These are phyloP conservation scores for Hyparrhenia diplandra DNA, from an alignment of 176 grass and related monocot genomes.

Conservation along the genomic window DNA sequence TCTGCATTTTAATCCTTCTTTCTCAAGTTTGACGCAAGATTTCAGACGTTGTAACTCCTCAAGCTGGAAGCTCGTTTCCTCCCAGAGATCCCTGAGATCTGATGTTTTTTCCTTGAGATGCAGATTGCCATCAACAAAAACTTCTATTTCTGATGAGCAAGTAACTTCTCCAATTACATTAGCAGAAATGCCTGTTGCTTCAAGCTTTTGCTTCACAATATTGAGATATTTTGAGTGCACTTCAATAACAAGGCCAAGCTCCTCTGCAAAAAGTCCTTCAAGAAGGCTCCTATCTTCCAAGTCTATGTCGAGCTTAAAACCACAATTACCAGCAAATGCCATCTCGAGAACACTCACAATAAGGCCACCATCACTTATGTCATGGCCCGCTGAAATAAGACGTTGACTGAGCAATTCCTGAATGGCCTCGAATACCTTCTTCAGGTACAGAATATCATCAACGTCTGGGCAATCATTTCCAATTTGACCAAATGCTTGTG, in stretches of 20 bases:
- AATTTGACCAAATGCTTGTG: conserved; percentile 87
- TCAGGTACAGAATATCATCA: conserved; percentile 73
- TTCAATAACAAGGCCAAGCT: conserved; percentile 79
- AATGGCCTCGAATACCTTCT: conserved; percentile 58
- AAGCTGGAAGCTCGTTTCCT: conserved; percentile 85
- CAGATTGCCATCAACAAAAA: conserved; percentile 50
- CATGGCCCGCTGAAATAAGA: conserved; percentile 75
- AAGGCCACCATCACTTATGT: conserved; percentile 78
- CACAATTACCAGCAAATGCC: conserved; percentile 86
- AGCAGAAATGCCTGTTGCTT: conserved; percentile 51
- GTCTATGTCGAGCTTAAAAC: conserved; percentile 56
- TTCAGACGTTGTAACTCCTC: conserved; percentile 65
- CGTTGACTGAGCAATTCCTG: conserved; percentile 62
- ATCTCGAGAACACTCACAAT: conserved; percentile 75
- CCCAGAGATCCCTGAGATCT: conserved; percentile 71
- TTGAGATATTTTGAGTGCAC: conserved; percentile 35
- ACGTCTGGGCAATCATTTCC: conserved; percentile 82
- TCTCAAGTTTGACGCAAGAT: conserved; percentile 70
- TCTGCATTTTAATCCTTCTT: conserved; percentile 65
- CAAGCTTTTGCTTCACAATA: conserved; percentile 52
- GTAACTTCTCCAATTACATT: conserved; percentile 70
- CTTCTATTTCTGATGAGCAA: conserved; percentile 38
- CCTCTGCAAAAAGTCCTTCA: conserved; percentile 65
- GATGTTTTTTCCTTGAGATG: conserved; percentile 65
- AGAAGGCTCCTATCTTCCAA: conserved; percentile 47